Evolutionary conservation across 2,329 filamentous ascomycete genomes (phyloP).

Genomic region (Stachybotrys chlorohalonatus): DNA sequence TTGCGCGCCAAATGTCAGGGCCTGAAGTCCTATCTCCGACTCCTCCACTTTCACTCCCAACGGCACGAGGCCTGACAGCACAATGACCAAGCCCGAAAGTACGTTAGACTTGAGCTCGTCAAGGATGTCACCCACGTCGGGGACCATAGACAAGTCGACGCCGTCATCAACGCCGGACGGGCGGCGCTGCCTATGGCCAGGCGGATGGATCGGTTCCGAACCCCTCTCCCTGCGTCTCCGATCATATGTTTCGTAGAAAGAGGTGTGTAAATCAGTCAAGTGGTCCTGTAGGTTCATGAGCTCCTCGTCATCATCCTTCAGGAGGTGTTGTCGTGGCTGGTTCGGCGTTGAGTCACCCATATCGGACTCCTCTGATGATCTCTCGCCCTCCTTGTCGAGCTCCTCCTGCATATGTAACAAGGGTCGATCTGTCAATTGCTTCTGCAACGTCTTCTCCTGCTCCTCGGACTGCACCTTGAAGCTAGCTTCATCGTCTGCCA

Average conservation of each 20-base stretch:
- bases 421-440: slow-evolving; percentile 82
- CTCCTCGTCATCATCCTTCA: slow-evolving; percentile 83
- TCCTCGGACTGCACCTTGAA: slow-evolving; percentile 71
- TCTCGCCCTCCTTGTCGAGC: slow-evolving; percentile 67
- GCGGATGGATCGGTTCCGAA: slow-evolving; percentile 22
- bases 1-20: slow-evolving; percentile 73
- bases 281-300: slow-evolving; percentile 68
- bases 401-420: slow-evolving; percentile 87
- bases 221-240: slow-evolving; percentile 30
- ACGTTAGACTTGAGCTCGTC: slow-evolving; percentile 70
- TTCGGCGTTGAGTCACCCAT: slow-evolving; percentile 15
- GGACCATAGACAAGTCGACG: slow-evolving; percentile 48
- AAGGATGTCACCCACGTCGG: slow-evolving; percentile 81
- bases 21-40: slow-evolving; percentile 82
- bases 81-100: slow-evolving; percentile 66
- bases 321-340: slow-evolving; percentile 59
- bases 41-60: slow-evolving; percentile 68
- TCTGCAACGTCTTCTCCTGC: slow-evolving; percentile 79
- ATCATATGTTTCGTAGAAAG: slow-evolving; percentile 81
- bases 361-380: slow-evolving; percentile 15
- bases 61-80: slow-evolving; percentile 85
- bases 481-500: slow-evolving; percentile 56
- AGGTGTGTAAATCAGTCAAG: slow-evolving; percentile 63
- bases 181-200: slow-evolving; percentile 20
- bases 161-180: slow-evolving; percentile 27